Base-by-base conservation (phyloP, 2,329 filamentous ascomycete genomes). In the Magnaporthales sp. region DNA sequence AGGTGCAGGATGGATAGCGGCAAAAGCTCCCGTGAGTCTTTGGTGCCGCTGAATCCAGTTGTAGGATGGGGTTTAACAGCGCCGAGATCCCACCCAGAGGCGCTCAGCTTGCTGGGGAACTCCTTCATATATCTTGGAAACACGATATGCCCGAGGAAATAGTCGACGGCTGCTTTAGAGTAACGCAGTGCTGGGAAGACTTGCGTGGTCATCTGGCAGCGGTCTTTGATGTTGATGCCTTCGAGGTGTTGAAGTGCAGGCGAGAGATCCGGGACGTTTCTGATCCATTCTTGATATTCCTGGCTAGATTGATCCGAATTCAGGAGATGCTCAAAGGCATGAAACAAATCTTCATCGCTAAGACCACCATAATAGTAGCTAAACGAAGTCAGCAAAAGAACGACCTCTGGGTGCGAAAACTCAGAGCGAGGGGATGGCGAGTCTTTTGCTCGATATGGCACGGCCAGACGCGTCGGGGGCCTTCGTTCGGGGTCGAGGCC, bases 31-130 rank as follows among this genome's bases (percentile, higher is more conserved):
- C 80, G 75, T 0, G 84, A 85, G 69, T 92, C 89, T 27, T 87
- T 89, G 0, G 89, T 92, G 0, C 89, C 89, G 66, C 87, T 90
- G 71, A 92, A 92, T 0, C 89, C 90, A 0, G 86, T 88, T 0
- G 82, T 87, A 0, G 81, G 79, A 24, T 85, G 76, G 0, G 27
- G 5, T 66, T 82, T 87, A 7, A 62, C 63, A 38, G 76, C 72
- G 0, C 77, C 85, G 24, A 91, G 76, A 68, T 92, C 88, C 89
- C 89, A 91, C 0, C 87, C 89, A 0, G 88, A 91, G 0, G 86
- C 81, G 0, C 85, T 86, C 0, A 92, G 75, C 68, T 91, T 91
- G 7, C 80, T 66, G 0, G 84, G 82, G 63, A 90, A 92, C 67
- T 90, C 84, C 82, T 82, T 86, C 69, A 85, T 81, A 27, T 88